Evolutionary conservation across 805 yeast genomes (phyloP), one percentile per base, ranked within the genome.

Genomic region (Metschnikowia corniflorae): DNA sequence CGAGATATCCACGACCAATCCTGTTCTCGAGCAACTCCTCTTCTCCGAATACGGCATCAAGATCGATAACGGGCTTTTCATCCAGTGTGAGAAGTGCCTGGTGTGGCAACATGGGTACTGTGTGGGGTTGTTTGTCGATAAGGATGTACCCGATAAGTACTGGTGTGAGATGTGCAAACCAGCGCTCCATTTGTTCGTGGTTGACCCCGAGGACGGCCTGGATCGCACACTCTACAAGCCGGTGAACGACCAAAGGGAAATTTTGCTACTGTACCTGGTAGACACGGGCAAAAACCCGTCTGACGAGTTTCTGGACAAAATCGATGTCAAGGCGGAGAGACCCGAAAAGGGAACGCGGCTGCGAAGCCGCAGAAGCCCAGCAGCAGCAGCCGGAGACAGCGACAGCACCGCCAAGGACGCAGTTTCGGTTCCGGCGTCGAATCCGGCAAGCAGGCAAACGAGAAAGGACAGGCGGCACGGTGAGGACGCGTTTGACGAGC

Each of bases 31-130:
- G 23, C 46, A 46, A 2, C 41, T 65, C 22, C 51, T 68, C 19
- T 35, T 29, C 24, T 47, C 45, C 14, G 70, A 67, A 33, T 67
- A 60, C 44, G 54, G 47, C 31, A 62, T 68, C 37, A 61, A 61
- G 35, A 53, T 61, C 33, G 78, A 75, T 40, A 63, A 70, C 14
- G 93, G 91, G 2, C 68, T 83, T 33, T 84, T 76, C 54, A 84
- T 84, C 47, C 93, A 84, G 53, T 84, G 94, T 70, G 98, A 93
- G 53, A 73, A 75, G 44, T 91, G 98, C 64, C 79, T 86, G 14
- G 96, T 83, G 6, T 91, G 98, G 98, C 98, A 91, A 60, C 98
- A 91, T 58, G 97, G 97, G 2, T 86, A 71, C 62, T 91, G 98
- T 67, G 96, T 91, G 24, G 95, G 96, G 1, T 78, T 91, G 40